Evolutionary conservation across 805 yeast genomes (phyloP).

Genomic region (Candida orba): DNA sequence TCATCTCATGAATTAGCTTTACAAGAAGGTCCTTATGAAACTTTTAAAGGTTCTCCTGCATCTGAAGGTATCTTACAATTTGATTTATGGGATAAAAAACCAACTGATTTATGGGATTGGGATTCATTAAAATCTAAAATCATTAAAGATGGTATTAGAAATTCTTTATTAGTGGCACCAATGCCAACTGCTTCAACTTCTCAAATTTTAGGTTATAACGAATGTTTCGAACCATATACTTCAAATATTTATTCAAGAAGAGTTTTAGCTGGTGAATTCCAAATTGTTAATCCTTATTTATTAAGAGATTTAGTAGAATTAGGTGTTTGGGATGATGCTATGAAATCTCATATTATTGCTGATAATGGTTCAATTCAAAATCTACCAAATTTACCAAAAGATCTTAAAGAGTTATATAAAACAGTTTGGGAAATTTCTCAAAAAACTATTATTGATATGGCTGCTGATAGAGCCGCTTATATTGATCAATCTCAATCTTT

Average conservation of each 20-base stretch:
- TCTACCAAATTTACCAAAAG: conserved; percentile 66
- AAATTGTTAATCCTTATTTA: conserved; percentile 82
- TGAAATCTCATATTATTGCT: conserved; percentile 70
- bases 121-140: conserved; percentile 55
- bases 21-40: conserved; percentile 59
- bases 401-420: conserved; percentile 71
- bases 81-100: conserved; percentile 78
- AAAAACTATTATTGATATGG: conserved; percentile 75
- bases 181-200: conserved; percentile 99
- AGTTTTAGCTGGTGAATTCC: conserved; percentile 90
- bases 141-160: conserved; percentile 63
- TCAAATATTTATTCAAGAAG: conserved; percentile 88
- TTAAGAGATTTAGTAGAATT: conserved; percentile 73
- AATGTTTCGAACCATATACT: conserved; percentile 94
- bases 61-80: conserved; percentile 79
- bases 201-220: conserved; percentile 87
- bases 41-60: conserved; percentile 83
- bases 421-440: conserved; percentile 98
- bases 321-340: conserved; percentile 74
- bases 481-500: conserved; percentile 89
- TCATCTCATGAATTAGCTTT: conserved; percentile 77
- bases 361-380: conserved; percentile 82
- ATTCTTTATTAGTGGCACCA: conserved; percentile 84
- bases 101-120: conserved; percentile 88
- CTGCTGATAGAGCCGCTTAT: conserved; percentile 75